Base-by-base conservation (phyloP, 331 rosid genomes). In the Rhamnella rubrinervis region DNA sequence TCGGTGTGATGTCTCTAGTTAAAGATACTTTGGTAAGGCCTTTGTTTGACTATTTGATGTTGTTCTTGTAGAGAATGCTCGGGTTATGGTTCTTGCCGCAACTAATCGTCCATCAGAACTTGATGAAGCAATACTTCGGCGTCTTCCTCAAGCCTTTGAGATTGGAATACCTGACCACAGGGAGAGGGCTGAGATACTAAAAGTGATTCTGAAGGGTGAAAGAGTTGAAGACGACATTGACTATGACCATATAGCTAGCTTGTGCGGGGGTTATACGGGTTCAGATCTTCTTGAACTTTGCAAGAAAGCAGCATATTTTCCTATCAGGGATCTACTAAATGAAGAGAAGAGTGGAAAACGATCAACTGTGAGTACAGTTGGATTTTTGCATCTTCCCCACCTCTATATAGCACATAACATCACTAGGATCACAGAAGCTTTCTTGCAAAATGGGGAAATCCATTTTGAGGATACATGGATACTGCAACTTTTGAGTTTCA, bases 61-160 rank as follows among this genome's bases (percentile, higher is more conserved):
- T 63, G 58, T 58, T 64, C 40, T 18, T 77, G 55, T 63, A 95
- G 99, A 84, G 73, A 85, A 87, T 72, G 96, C 97, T 68, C 93
- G 74, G 71, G 96, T 95, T 49, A 87, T 95, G 99, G 99, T 95
- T 67, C 96, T 95, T 70, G 93, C 96, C 44, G 99, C 99, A 14
- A 95, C 99, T 40, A 95, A 95, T 81, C 99, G 99, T 55, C 99
- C 99, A 66, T 91, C 99, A 71, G 99, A 95, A 78, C 99, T 95
- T 71, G 99, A 95, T 85, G 99, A 95, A 83, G 99, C 99, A 65
- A 95, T 95, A 68, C 96, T 95, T 44, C 62, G 99, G 41, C 96
- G 99, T 31, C 91, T 95, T 80, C 96, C 99, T 80, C 99, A 95
- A 75, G 86, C 97, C 58, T 95, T 95, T 77, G 96, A 95, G 77